These are phyloP conservation scores for Yarrowia galli DNA, from an alignment of 1,139 yeast species.

Conservation along the genomic window DNA sequence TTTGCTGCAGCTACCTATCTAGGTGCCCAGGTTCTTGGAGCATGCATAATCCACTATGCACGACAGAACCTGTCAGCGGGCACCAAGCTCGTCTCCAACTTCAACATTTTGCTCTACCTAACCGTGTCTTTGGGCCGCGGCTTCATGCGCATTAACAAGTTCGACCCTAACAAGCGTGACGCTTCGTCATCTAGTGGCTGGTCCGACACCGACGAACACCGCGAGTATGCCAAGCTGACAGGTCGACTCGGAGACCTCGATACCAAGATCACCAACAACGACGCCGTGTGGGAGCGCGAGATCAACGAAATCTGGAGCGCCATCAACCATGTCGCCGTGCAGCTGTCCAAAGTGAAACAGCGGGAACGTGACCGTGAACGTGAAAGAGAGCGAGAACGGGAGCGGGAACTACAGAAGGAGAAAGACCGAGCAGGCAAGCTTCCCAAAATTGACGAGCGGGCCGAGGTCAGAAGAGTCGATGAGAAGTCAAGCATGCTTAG, in stretches of 20 bases:
- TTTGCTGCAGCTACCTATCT: conserved; percentile 42
- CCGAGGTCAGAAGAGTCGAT: conserved; percentile 2
- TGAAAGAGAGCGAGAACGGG: conserved; percentile 28
- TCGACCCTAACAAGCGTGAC: conserved; percentile 10
- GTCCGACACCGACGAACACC: conserved; percentile 25
- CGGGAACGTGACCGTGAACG: conserved; percentile 38
- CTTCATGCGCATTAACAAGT: conserved; percentile 41
- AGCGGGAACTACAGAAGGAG: conserved; percentile 11
- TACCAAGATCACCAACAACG: conserved; percentile 31
- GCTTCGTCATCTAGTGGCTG: conserved; percentile 7
- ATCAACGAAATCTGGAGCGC: conserved; percentile 38
- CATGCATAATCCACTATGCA: conserved; percentile 42
- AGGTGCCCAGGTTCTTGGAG: conserved; percentile 45
- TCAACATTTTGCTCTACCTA: conserved; percentile 45
- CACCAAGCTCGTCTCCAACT: conserved; percentile 43
- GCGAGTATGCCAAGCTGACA: conserved; percentile 26
- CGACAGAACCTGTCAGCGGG: conserved; percentile 44
- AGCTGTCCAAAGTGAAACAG: conserved; percentile 28
- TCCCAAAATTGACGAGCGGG: conserved; percentile 25
- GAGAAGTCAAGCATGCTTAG: conserved; percentile 15
- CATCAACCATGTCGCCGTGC: conserved; percentile 35
- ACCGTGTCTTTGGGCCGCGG: conserved; percentile 44
- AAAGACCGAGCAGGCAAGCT: conserved; percentile 21
- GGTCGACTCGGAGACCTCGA: conserved; percentile 25
- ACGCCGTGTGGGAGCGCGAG: conserved; percentile 35